Conservation (phyloP, 768 basidiomycete species). For the Rhizopogon vesiculosus region DNA sequence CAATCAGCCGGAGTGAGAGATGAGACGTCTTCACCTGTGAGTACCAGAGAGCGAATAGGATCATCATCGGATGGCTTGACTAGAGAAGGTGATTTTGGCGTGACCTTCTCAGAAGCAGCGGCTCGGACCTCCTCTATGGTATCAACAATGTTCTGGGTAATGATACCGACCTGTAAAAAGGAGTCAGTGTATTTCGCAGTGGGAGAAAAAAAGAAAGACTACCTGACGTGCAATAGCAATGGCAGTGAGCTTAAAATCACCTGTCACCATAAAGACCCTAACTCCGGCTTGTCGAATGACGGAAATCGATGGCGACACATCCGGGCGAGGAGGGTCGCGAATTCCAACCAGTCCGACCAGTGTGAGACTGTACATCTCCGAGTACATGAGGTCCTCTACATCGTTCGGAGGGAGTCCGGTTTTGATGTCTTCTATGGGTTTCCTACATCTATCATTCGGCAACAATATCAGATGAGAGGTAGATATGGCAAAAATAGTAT, state of each 20-base stretch:
- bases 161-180: conserved; percentile 27
- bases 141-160: conserved; percentile 28
- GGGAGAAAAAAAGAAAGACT: conserved; percentile 9
- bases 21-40: conserved; percentile 34
- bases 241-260: conserved; percentile 43
- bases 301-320: conserved; percentile 37
- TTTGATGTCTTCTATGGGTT: conserved; percentile 1
- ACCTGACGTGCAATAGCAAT: conserved; percentile 40
- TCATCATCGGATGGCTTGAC: conserved; percentile 30
- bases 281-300: conserved; percentile 43
- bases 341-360: conserved; percentile 46
- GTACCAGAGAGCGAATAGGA: conserved; percentile 27
- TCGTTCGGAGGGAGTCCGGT: conserved; percentile 8
- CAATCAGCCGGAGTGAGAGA: conserved; percentile 27
- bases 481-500: neutral
- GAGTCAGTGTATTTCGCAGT: neutral
- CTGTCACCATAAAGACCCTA: conserved; percentile 46
- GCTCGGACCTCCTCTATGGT: conserved; percentile 15
- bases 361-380: conserved; percentile 28
- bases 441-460: neutral
- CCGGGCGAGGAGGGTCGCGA: conserved; percentile 45
- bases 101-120: conserved; percentile 13
- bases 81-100: conserved; percentile 1
- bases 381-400: conserved; percentile 29
- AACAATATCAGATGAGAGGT: neutral